Conservation (phyloP, 352 stramenopile genomes). For the Phytophthora pisi region DNA sequence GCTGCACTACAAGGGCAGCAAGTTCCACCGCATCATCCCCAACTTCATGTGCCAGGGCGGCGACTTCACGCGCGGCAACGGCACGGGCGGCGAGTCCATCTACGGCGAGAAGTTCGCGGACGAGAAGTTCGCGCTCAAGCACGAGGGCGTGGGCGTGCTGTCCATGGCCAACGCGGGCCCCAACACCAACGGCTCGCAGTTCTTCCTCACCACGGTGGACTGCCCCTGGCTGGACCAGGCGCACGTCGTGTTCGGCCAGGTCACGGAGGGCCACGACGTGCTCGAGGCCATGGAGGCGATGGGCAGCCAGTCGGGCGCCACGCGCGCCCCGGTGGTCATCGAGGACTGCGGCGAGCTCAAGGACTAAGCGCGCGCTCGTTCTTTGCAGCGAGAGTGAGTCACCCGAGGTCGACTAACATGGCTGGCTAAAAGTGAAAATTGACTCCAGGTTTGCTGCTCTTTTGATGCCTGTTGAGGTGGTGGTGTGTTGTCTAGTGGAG, state of each 20-base stretch:
- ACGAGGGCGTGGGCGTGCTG: constrained; percentile 94
- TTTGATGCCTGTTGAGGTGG: neutral
- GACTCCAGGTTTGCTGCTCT: constrained; percentile 2
- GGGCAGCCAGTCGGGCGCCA: constrained; percentile 92
- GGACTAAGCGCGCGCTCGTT: constrained; percentile 29
- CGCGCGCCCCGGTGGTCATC: constrained; percentile 88
- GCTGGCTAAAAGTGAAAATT: constrained; percentile 11
- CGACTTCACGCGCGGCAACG: constrained; percentile 96
- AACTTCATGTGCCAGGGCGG: constrained; percentile 95
- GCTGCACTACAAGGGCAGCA: constrained; percentile 98
- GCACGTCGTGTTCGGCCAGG: constrained; percentile 98
- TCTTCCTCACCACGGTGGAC: constrained; percentile 95
- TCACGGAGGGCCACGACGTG: constrained; percentile 91
- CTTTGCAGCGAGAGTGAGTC: neutral
- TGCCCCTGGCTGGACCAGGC: constrained; percentile 97
- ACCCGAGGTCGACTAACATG: too few species aligned
- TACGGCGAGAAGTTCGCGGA: constrained; percentile 95
- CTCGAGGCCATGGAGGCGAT: constrained; percentile 94
- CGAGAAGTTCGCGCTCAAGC: constrained; percentile 98
- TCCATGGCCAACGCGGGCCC: constrained; percentile 97
- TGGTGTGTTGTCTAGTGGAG: constrained; percentile 14
- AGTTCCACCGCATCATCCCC: constrained; percentile 98
- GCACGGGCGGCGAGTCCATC: constrained; percentile 95
- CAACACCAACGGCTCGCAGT: constrained; percentile 97
- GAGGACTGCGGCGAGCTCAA: constrained; percentile 96